These are phyloP conservation scores for Triglochin maritima DNA, from an alignment of 106 monocot species.

Conservation along the genomic window DNA sequence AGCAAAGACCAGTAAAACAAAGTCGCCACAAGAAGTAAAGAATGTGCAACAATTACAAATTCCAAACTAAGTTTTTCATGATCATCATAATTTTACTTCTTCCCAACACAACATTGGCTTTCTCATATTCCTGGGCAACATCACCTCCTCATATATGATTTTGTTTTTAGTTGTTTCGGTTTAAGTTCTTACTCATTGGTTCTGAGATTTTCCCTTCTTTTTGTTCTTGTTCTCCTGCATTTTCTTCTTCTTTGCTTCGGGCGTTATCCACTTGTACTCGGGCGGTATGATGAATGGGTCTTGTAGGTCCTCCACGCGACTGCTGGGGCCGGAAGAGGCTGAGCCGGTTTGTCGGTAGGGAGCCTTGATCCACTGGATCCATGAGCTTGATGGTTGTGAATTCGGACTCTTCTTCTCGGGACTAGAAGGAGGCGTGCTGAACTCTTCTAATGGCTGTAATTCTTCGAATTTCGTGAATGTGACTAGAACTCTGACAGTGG, in stretches of 20 bases:
- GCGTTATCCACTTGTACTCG: constrained; percentile 63
- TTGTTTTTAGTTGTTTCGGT: background rate
- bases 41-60: background rate
- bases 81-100: background rate
- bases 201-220: constrained; percentile 34
- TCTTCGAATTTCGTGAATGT: constrained; percentile 18
- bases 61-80: background rate
- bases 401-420: constrained; percentile 8
- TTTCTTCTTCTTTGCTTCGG: constrained; percentile 68
- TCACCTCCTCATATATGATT: background rate
- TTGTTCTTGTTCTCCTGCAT: constrained; percentile 45
- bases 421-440: constrained; percentile 12
- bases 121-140: background rate
- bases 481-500: constrained; percentile 10
- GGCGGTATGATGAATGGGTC: constrained; percentile 61
- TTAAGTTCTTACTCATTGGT: background rate
- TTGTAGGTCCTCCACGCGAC: constrained; percentile 42
- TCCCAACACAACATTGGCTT: background rate
- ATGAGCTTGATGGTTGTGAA: constrained; percentile 5
- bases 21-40: too few relatives aligned
- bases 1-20: too few relatives aligned
- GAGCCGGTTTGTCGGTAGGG: constrained; percentile 10
- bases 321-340: background rate
- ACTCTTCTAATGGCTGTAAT: constrained; percentile 14
- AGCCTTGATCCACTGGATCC: constrained; percentile 20